A percentile compares a stretch with the other conserved stretches of the same genome.
These are phyloP conservation scores for Friedmanniomyces endolithicus DNA, from an alignment of 495 filamentous ascomycete genomes.

Conservation along the genomic window DNA sequence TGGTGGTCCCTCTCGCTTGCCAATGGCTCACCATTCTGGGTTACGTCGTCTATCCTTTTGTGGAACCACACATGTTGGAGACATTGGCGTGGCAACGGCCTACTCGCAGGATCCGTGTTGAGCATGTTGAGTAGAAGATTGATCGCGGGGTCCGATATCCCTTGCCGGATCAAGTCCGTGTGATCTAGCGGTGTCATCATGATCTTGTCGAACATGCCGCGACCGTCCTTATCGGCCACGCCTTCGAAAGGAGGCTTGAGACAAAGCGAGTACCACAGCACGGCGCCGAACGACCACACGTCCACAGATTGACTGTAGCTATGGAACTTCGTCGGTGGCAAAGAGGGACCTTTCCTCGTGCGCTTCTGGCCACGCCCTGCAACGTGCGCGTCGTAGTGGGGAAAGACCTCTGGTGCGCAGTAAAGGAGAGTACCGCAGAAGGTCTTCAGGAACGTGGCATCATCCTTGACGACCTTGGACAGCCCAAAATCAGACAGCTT, in stretches of 20 bases:
- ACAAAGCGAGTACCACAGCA: slow-evolving; percentile 70
- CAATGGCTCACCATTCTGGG: neutral
- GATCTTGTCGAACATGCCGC: slow-evolving; percentile 65
- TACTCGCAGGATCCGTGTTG: slow-evolving; percentile 52
- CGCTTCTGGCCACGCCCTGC: slow-evolving; percentile 34
- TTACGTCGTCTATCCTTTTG: slow-evolving; percentile 19
- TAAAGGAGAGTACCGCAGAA: slow-evolving; percentile 95
- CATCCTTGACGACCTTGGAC: slow-evolving; percentile 71
- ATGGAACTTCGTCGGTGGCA: slow-evolving; percentile 28
- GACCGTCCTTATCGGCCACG: slow-evolving; percentile 42
- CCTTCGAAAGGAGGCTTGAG: slow-evolving; percentile 68
- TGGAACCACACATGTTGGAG: slow-evolving; percentile 57
- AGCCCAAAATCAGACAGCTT: slow-evolving; percentile 94
- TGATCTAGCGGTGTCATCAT: slow-evolving; percentile 60
- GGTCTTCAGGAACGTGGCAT: slow-evolving; percentile 84
- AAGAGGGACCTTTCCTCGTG: slow-evolving; percentile 35
- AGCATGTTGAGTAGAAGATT: slow-evolving; percentile 69
- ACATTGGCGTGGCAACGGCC: slow-evolving; percentile 53
- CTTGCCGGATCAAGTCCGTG: slow-evolving; percentile 39
- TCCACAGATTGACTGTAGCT: slow-evolving; percentile 79
- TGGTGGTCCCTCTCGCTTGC: neutral
- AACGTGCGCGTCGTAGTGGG: slow-evolving; percentile 45
- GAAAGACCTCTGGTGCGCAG: slow-evolving; percentile 92
- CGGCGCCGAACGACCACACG: slow-evolving; percentile 87
- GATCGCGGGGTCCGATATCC: slow-evolving; percentile 52